Conservation (phyloP, 306 rosid genomes). For the Castanea sativa region DNA sequence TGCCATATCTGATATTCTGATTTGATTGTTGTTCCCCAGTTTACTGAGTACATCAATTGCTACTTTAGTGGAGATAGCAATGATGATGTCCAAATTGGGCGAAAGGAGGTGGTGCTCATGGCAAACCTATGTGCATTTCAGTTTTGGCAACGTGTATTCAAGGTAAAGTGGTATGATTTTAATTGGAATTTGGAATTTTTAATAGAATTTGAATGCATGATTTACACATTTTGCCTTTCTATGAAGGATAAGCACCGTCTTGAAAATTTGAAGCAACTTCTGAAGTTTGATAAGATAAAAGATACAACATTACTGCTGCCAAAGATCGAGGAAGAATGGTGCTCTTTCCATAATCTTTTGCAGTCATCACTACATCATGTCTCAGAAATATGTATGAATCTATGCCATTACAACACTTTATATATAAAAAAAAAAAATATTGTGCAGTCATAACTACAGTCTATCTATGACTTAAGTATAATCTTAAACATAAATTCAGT, state of each 20-base stretch:
- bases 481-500: not conserved
- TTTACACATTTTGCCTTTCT: constrained; percentile 18
- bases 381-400: constrained; percentile 66
- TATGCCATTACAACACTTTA: constrained; percentile 1
- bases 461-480: not conserved
- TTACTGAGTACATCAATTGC: constrained; percentile 37
- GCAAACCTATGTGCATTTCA: constrained; percentile 73
- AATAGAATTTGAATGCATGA: constrained; percentile 13
- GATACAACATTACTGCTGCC: constrained; percentile 31
- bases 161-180: constrained; percentile 43
- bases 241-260: constrained; percentile 59
- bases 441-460: not conserved
- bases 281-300: constrained; percentile 35
- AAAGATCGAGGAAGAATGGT: constrained; percentile 73
- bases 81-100: constrained; percentile 35
- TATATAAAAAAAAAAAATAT: not conserved
- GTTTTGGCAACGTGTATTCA: constrained; percentile 88
- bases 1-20: constrained; percentile 18
- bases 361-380: constrained; percentile 65
- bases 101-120: constrained; percentile 57
- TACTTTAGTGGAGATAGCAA: constrained; percentile 45
- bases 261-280: constrained; percentile 55
- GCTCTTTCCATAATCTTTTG: constrained; percentile 65
- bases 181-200: constrained; percentile 5
- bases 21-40: constrained; percentile 36